phyloP scores from a whole-genome alignment of 345 rosid genomes.

The Salix brachista region DNA sequence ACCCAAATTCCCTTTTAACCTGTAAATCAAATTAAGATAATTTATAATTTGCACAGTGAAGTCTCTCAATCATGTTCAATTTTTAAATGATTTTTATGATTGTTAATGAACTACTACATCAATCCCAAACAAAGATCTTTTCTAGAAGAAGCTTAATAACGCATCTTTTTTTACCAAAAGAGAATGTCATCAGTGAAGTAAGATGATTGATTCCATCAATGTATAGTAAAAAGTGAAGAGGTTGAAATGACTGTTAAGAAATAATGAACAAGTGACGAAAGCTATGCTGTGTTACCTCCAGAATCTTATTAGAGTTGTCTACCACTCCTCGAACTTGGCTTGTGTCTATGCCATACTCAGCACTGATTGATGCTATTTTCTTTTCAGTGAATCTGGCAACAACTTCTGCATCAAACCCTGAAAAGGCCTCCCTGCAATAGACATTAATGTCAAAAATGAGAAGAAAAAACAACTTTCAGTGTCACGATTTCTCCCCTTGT shows the following conservation, averaged over 20 bases:
- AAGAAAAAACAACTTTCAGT: too few relatives aligned
- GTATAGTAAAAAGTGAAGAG: background rate
- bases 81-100: background rate
- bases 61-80: background rate
- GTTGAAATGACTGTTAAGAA: background rate
- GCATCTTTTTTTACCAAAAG: background rate
- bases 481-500: background rate
- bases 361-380: conserved; percentile 40
- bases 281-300: conserved; percentile 30
- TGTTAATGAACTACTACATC: background rate
- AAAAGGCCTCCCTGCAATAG: conserved; percentile 51
- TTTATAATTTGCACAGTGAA: background rate
- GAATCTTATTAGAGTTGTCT: conserved; percentile 52
- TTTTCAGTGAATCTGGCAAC: conserved; percentile 47
- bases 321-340: conserved; percentile 54
- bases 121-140: background rate
- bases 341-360: conserved; percentile 41
- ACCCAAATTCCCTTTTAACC: conserved; percentile 52
- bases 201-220: background rate
- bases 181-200: background rate
- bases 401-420: conserved; percentile 50
- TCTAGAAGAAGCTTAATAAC: background rate
- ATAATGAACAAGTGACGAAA: background rate
- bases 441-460: background rate
- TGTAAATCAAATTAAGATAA: conserved; percentile 8